Base-by-base conservation (phyloP, 257 asterid species). In the Anisodus acutangulus region DNA sequence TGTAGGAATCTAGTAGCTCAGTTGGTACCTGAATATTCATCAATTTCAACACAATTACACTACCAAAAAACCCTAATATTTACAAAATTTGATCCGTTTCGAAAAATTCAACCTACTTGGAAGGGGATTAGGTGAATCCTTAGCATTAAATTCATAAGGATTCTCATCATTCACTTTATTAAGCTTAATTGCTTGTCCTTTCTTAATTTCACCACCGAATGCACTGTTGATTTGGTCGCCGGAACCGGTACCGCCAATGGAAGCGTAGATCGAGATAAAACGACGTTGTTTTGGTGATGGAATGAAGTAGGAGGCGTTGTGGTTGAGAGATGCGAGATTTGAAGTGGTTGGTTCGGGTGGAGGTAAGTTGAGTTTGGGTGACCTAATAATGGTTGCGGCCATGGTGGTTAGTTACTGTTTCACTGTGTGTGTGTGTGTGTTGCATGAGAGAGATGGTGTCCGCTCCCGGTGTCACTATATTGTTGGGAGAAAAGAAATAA, bases 71-170 rank as follows among this genome's bases (percentile, higher is more conserved):
- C 2, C 45, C 45, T 41, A 41, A 41, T 3, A 41, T 41, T 41
- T 4, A 41, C 6, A 41, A 5, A 41, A 41, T 3, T 3, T 41
- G 45, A 41, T 41, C 45, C 6, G 5, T 41, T 41, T 3, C 45
- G 5, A 41, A 41, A 41, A 41, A 4, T 41, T 41, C 45, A 41
- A 41, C 45, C 45, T 41, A 41, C 99, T 90, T 59, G 98, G 99
- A 55, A 94, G 97, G 37, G 97, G 88, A 64, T 88, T 47, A 16
- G 93, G 91, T 3, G 92, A 91, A 81, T 94, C 95, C 72, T 83
- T 93, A 71, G 95, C 85, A 86, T 81, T 89, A 37, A 89, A 54
- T 49, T 82, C 91, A 17, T 85, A 88, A 9, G 95, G 87, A 63
- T 86, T 78, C 49, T 88, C 97, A 17, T 94, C 94, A 35, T 84